Percentiles rank a stretch among this genome's conserved stretches.
Conservation (phyloP, 2,329 filamentous ascomycete genomes). For the Sordariomycetes sp. region DNA sequence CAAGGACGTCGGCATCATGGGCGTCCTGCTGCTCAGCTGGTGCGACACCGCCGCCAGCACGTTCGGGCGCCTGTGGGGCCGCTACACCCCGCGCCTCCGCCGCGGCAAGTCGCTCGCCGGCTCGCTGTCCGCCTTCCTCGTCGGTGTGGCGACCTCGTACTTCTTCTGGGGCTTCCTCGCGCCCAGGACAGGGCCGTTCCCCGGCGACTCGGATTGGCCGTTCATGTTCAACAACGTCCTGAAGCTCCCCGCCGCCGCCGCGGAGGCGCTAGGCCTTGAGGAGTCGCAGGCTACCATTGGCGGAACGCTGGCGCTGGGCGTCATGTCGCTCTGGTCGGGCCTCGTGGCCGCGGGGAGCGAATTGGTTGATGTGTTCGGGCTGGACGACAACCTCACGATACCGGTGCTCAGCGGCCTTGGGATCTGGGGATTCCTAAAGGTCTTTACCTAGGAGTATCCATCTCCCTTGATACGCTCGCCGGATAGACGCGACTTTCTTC, state of each 20-base stretch:
- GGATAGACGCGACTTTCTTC: background rate
- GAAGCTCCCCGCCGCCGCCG: conserved; percentile 52
- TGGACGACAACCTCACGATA: conserved; percentile 97
- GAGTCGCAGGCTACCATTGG: conserved; percentile 49
- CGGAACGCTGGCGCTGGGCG: conserved; percentile 62
- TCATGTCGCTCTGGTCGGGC: conserved; percentile 82
- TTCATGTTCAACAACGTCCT: conserved; percentile 78
- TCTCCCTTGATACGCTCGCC: background rate
- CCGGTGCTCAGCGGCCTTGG: conserved; percentile 81
- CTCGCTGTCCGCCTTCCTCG: conserved; percentile 69
- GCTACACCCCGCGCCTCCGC: conserved; percentile 77
- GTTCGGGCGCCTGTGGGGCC: conserved; percentile 80
- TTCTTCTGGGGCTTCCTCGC: conserved; percentile 85
- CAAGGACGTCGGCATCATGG: conserved; percentile 86
- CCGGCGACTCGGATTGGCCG: conserved; percentile 55
- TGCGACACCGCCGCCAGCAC: conserved; percentile 96
- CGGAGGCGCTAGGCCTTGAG: conserved; percentile 50
- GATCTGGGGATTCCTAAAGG: conserved; percentile 82
- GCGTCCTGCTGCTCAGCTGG: conserved; percentile 87
- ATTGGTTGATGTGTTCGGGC: conserved; percentile 80
- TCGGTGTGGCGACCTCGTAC: conserved; percentile 72
- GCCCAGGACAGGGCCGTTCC: conserved; percentile 54
- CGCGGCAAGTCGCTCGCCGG: conserved; percentile 87
- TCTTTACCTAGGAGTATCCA: conserved; percentile 51
- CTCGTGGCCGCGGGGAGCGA: conserved; percentile 82